Evolutionary conservation across 129 eudicot species (phyloP), one percentile per base, ranked within the genome.

Genomic region (Saussurea involucrata): DNA sequence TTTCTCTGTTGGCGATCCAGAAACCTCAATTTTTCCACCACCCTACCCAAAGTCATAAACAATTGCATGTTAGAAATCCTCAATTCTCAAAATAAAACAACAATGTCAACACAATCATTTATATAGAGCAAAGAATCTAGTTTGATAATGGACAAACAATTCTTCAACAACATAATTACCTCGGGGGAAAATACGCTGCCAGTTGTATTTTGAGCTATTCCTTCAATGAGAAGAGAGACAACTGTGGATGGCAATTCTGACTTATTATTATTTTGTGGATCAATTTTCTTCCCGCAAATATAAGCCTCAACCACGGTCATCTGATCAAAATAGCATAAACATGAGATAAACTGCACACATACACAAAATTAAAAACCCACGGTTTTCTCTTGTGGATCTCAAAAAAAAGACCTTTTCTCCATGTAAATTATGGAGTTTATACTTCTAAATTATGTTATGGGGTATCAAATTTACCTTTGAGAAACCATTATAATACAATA

Each of bases 1-100:
- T 81, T 95, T 95, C 75, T 95, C 99, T 11, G 99, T 95, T 33
- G 99, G 99, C 33, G 99, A 95, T 58, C 99, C 99, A 80, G 99
- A 88, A 73, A 92, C 73, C 85, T 95, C 99, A 33, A 72, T 66
- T 28, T 69, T 86, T 40, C 87, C 92, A 76, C 95, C 96, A 75
- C 87, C 92, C 99, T 95, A 84, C 74, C 77, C 63, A 37, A 83
- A 73, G 22, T 64, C 34, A 60, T 24, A 76, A 6, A 15, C 25
- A 69, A 21, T 44, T 20, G 18, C 17, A 57, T 3, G 33, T 27
- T 40, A 40, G 61, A 53, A 29, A 42, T 20, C 12, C 4, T 69
- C 71, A 53, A 34, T 63, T n/a, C 5, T 25, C 22, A 42, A 68
- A 20, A 67, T 46, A 21, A 37, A 69, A 33, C n/a, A 22, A 40